Evolutionary conservation across 108 stramenopile genomes (phyloP).

Genomic region (Nitzschia sp.): DNA sequence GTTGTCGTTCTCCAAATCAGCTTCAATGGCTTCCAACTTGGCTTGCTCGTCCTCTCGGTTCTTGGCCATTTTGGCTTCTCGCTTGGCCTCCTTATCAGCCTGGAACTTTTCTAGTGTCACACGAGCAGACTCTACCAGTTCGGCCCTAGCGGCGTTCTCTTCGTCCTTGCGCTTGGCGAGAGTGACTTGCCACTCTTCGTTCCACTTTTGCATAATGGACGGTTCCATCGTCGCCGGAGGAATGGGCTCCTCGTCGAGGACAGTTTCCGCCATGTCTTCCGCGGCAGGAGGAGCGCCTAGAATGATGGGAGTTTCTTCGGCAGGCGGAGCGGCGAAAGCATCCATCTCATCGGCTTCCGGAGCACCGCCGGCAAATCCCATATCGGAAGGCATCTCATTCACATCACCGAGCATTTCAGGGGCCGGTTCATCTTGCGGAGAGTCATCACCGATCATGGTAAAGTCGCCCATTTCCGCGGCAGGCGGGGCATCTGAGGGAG

Average conservation of each 20-base stretch:
- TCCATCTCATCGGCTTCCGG: conserved; percentile 23
- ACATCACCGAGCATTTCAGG: conserved; percentile 28
- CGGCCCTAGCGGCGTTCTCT: conserved; percentile 75
- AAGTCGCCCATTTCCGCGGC: conserved; percentile 31
- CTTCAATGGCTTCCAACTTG: conserved; percentile 92
- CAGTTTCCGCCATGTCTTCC: conserved; percentile 7
- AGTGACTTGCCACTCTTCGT: conserved; percentile 83
- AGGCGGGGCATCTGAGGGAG: conserved; percentile 28
- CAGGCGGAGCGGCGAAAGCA: conserved; percentile 35
- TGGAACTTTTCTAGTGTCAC: conserved; percentile 66
- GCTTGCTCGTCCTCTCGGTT: conserved; percentile 89
- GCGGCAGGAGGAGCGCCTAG: conserved; percentile 26
- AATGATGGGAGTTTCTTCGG: conserved; percentile 33
- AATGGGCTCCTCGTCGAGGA: conserved; percentile 15
- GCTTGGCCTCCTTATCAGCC: conserved; percentile 63
- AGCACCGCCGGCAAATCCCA: conserved; percentile 12
- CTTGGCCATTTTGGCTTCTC: conserved; percentile 78
- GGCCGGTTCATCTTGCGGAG: conserved; percentile 10
- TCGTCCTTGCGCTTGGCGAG: conserved; percentile 79
- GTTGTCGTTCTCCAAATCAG: conserved; percentile 92
- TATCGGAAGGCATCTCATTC: conserved; percentile 9
- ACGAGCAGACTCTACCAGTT: conserved; percentile 63
- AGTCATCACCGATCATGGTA: conserved; percentile 42
- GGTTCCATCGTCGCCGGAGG: conserved; percentile 21
- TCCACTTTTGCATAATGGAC: conserved; percentile 81